These are phyloP conservation scores for Tetrahymena thermophila DNA, from an alignment of 73 alveolate species.

Conservation along the genomic window DNA sequence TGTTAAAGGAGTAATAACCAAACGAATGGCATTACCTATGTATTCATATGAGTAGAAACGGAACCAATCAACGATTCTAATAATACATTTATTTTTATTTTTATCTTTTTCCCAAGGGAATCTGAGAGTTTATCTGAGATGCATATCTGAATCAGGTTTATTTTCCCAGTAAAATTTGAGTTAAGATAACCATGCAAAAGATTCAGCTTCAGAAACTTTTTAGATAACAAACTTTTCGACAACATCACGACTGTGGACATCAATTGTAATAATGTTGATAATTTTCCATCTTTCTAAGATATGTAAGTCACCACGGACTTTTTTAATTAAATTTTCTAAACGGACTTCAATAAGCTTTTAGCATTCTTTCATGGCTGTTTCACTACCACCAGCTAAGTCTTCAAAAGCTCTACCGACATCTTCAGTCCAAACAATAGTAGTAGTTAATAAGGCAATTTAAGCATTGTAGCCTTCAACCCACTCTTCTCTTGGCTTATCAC, in stretches of 20 bases:
- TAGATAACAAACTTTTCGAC: constrained; percentile 89
- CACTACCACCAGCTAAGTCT: constrained; percentile 96
- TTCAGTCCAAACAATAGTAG: constrained; percentile 99
- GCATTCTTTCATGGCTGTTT: constrained; percentile 97
- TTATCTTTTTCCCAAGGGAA: constrained; percentile 47
- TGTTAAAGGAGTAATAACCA: constrained; percentile 99
- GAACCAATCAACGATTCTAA: constrained; percentile 97
- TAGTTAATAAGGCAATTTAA: constrained; percentile 93
- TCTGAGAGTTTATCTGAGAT: constrained; percentile 39
- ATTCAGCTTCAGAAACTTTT: constrained; percentile 59
- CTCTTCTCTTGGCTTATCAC: constrained; percentile 92
- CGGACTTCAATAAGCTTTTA: constrained; percentile 85
- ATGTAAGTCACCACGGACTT: constrained; percentile 82
- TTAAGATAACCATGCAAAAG: constrained; percentile 98
- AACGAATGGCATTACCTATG: constrained; percentile 97
- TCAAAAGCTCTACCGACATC: constrained; percentile 96
- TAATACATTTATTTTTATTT: constrained; percentile 87
- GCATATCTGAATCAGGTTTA: constrained; percentile 41
- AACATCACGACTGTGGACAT: constrained; percentile 99
- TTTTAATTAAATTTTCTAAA: constrained; percentile 35
- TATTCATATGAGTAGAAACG: constrained; percentile 96
- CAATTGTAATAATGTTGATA: constrained; percentile 99
- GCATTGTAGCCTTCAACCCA: constrained; percentile 99
- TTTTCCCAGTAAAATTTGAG: constrained; percentile 95
- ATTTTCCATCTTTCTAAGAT: constrained; percentile 90